phyloP scores from a whole-genome alignment of 148 eudicot species.

The Rhododendron ovatum region DNA sequence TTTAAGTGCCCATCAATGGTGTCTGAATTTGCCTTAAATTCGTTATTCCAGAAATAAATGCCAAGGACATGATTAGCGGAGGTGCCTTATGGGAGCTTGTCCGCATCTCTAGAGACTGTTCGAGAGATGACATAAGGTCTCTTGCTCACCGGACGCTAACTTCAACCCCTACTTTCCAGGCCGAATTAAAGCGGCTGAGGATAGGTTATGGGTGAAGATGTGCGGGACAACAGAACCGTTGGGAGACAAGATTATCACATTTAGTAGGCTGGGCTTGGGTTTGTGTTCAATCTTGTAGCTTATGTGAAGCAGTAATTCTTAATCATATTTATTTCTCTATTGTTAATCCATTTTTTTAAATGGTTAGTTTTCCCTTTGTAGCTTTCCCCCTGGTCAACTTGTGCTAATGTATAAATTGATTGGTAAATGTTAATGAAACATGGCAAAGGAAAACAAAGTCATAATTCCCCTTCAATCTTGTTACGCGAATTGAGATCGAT shows the following conservation, averaged over 20 bases:
- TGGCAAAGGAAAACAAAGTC: background rate
- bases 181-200: constrained; percentile 62
- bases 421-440: background rate
- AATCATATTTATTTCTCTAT: background rate
- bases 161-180: constrained; percentile 60
- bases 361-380: background rate
- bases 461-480: background rate
- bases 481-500: background rate
- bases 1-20: background rate
- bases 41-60: constrained; percentile 57
- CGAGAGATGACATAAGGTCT: constrained; percentile 69
- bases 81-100: constrained; percentile 95
- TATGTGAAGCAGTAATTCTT: background rate
- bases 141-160: constrained; percentile 70
- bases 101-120: constrained; percentile 75
- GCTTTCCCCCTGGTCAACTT: background rate
- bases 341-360: background rate
- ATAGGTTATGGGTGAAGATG: constrained; percentile 41
- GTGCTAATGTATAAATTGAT: background rate
- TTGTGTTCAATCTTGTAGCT: background rate
- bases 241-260: background rate
- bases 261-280: constrained; percentile 5
- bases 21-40: background rate
- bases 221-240: background rate
- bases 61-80: constrained; percentile 76